Percentiles rank a stretch among this genome's conserved stretches.
Evolutionary conservation across 257 asterid species (phyloP).

Genomic region (Solanum medicagineum): DNA sequence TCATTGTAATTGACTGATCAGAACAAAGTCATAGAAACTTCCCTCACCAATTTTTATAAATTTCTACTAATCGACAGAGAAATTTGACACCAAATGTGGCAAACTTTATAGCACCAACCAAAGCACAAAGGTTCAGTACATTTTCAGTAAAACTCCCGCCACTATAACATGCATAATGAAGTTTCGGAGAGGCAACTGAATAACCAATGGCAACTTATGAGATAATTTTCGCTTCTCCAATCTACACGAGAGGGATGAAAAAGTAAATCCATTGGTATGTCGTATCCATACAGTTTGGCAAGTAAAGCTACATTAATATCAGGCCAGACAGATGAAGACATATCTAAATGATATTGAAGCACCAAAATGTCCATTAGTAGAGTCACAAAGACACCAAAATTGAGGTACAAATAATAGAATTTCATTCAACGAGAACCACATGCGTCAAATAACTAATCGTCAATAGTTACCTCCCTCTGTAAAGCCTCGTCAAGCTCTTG

Average conservation of each 20-base stretch:
- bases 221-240: neutral
- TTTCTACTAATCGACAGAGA: neutral
- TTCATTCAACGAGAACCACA: neutral
- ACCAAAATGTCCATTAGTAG: neutral
- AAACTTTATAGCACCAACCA: neutral
- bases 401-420: neutral
- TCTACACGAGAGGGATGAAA: neutral
- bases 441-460: neutral
- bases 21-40: neutral
- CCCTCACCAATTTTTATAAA: neutral
- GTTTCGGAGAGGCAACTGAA: neutral
- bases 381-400: neutral
- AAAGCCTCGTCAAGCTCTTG: conserved; percentile 45
- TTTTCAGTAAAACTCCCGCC: neutral
- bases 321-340: neutral
- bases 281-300: neutral
- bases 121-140: neutral
- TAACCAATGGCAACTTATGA: neutral
- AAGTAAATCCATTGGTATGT: neutral
- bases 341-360: neutral
- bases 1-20: neutral
- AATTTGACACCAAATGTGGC: neutral
- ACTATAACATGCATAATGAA: neutral
- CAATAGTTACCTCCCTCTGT: conserved; percentile 32
- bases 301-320: neutral